These are phyloP conservation scores for Tolypocladium sp. DNA, from an alignment of 2,329 filamentous ascomycete species.

Conservation along the genomic window DNA sequence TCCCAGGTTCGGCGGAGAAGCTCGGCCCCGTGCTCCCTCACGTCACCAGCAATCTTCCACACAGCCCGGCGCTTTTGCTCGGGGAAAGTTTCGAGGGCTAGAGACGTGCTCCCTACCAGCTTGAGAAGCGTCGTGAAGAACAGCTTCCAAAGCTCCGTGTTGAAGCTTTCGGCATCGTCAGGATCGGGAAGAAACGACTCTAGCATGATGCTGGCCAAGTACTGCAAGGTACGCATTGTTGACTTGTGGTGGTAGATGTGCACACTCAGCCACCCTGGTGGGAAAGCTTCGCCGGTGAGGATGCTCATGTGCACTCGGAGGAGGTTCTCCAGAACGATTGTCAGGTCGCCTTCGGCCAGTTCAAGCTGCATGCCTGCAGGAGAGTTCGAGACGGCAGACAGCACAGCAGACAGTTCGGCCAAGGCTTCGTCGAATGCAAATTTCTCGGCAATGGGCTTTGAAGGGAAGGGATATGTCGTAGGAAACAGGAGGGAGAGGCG, in stretches of 20 bases:
- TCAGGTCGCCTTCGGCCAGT: constrained; percentile 63
- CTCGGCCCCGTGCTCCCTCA: constrained; percentile 83
- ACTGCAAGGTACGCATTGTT: constrained; percentile 76
- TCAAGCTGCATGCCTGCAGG: constrained; percentile 65
- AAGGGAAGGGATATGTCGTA: constrained; percentile 79
- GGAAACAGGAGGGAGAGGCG: constrained; percentile 85
- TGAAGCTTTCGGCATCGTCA: constrained; percentile 85
- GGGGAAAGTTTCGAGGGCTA: constrained; percentile 90
- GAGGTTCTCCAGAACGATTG: constrained; percentile 65
- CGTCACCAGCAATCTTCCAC: constrained; percentile 98
- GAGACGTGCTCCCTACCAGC: constrained; percentile 77
- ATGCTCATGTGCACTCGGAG: constrained; percentile 85
- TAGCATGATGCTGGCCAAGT: constrained; percentile 70
- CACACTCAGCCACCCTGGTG: constrained; percentile 80
- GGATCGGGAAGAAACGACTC: constrained; percentile 78
- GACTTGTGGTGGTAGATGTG: constrained; percentile 91
- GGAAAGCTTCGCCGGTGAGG: constrained; percentile 81
- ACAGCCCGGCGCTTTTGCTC: constrained; percentile 94
- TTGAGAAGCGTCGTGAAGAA: constrained; percentile 87
- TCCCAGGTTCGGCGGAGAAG: constrained; percentile 83
- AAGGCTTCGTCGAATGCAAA: constrained; percentile 72
- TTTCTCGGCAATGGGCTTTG: constrained; percentile 54
- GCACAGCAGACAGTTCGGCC: constrained; percentile 77
- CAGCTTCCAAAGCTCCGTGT: constrained; percentile 86
- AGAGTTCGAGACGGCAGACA: constrained; percentile 72